Evolutionary conservation across 192 early-diverging fungal genomes (phyloP).

Genomic region (Rhizophagus sp.): DNA sequence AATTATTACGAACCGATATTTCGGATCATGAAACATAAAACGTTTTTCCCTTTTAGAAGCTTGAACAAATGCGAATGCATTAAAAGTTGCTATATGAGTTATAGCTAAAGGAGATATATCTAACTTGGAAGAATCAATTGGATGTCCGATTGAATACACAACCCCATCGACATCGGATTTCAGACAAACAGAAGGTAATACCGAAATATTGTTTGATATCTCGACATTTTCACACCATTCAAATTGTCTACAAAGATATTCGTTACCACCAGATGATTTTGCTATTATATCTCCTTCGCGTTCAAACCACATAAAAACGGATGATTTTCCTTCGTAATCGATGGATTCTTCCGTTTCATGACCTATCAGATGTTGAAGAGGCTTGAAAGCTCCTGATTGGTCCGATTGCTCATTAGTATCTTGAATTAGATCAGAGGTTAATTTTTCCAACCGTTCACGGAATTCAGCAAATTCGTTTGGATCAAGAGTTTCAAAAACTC

Average conservation of each 20-base stretch:
- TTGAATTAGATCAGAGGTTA: conserved; percentile 37
- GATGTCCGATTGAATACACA: conserved; percentile 54
- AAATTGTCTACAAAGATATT: conserved; percentile 62
- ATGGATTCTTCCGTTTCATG: conserved; percentile 49
- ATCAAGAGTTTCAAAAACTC: conserved; percentile 64
- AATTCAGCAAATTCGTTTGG: conserved; percentile 60
- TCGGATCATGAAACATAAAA: conserved; percentile 60
- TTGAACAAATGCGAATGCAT: conserved; percentile 73
- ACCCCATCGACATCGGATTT: conserved; percentile 71
- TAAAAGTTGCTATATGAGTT: conserved; percentile 59
- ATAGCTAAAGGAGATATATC: conserved; percentile 31
- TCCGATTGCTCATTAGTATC: too few species aligned
- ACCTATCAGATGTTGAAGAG: conserved; percentile 35
- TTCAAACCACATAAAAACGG: conserved; percentile 49
- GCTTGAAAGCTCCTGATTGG: neutral
- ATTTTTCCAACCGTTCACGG: conserved; percentile 59
- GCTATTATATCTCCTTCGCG: conserved; percentile 42
- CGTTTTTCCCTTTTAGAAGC: conserved; percentile 73
- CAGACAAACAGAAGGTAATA: conserved; percentile 58
- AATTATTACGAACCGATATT: conserved; percentile 44
- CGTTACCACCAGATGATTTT: conserved; percentile 53
- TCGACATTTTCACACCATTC: neutral
- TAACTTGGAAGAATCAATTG: neutral
- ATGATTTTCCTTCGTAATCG: conserved; percentile 46
- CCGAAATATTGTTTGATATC: neutral